Percentiles rank a stretch among this genome's conserved stretches.
Evolutionary conservation across 768 basidiomycete genomes (phyloP).

Genomic region (Hericium rajendrae): DNA sequence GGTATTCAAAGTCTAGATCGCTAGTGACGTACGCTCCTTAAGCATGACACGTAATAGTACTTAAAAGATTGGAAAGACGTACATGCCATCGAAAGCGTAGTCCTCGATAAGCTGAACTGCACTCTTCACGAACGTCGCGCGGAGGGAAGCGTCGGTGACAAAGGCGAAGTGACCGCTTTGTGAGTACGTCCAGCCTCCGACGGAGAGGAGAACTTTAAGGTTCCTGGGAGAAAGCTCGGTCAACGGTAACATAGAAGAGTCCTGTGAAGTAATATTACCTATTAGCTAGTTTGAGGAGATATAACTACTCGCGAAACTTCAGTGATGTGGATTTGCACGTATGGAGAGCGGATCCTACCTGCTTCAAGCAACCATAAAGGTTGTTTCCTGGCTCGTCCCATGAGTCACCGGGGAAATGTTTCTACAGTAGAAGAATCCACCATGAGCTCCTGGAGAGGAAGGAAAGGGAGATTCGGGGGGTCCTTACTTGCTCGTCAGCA

Average conservation of each 20-base stretch:
- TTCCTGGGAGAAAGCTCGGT: slow-evolving; percentile 21
- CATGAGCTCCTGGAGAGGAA: background rate
- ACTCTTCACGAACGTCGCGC: slow-evolving; percentile 47
- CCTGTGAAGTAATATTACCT: slow-evolving; percentile 20
- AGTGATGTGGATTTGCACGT: background rate
- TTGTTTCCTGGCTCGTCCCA: slow-evolving; percentile 73
- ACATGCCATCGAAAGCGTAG: slow-evolving; percentile 78
- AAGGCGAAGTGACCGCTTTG: slow-evolving; percentile 61
- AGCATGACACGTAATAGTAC: no score
- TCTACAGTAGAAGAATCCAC: slow-evolving; percentile 29
- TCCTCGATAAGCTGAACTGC: slow-evolving; percentile 61
- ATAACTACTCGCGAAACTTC: slow-evolving; percentile 21
- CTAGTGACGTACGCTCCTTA: slow-evolving; percentile 20
- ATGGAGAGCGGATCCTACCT: slow-evolving; percentile 28
- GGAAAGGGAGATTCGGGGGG: background rate
- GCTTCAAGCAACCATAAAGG: slow-evolving; percentile 75
- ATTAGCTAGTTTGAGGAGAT: slow-evolving; percentile 50
- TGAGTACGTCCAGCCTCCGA: slow-evolving; percentile 65
- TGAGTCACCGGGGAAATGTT: slow-evolving; percentile 62
- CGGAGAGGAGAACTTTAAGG: slow-evolving; percentile 41
- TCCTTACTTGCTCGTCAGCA: slow-evolving; percentile 55
- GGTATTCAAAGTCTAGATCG: slow-evolving; percentile 77
- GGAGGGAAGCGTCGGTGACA: slow-evolving; percentile 39
- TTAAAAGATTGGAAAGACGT: background rate
- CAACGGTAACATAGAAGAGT: background rate